Evolutionary conservation across 2,329 filamentous ascomycete genomes (phyloP), one percentile per base, ranked within the genome.

Genomic region (Alternaria sp.): DNA sequence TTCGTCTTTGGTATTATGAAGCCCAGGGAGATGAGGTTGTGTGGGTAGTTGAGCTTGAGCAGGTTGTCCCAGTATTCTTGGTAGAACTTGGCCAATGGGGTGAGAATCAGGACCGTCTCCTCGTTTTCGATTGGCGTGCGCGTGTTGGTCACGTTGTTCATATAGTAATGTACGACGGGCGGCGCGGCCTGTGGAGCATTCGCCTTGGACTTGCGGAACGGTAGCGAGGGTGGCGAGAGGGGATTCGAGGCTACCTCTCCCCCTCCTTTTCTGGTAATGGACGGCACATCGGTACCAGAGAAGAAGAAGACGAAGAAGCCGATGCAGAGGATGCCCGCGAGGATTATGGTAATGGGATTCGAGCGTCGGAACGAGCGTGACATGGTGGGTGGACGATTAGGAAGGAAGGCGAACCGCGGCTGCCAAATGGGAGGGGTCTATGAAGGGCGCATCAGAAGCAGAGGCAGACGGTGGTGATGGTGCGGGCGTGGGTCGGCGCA

Each of bases 1-100:
- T 91, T 91, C 51, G 90, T 97, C 83, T 96, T 97, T 56, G 96
- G 96, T 26, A 97, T 90, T 77, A 99, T 98, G 83, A 98, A 99
- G 43, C 93, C 96, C 26, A 99, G 85, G 1, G 93, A 96, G 76
- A 99, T 96, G 67, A 98, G 88, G 63, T 97, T 92, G 82, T 97
- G 96, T 4, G 96, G 96, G 79, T 98, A 99, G 74, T 83, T 87
- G 59, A 99, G 86, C 77, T 88, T 88, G 70, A 94, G 80, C 26
- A 99, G 85, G 74, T 98, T 99, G 79, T 96, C 91, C 95, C 96
- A 99, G 84, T 98, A 99, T 71, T 87, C 90, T 73, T 92, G 90
- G 81, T 97, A 98, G 85, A 98, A 99, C 66, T 92, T 89, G 30
- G 93, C 91, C 82, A 99, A 90, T 10, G 96, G 96, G 1, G 96